These are phyloP conservation scores for Desmodesmus armatus DNA, from an alignment of 139 green algal species.

Conservation along the genomic window DNA sequence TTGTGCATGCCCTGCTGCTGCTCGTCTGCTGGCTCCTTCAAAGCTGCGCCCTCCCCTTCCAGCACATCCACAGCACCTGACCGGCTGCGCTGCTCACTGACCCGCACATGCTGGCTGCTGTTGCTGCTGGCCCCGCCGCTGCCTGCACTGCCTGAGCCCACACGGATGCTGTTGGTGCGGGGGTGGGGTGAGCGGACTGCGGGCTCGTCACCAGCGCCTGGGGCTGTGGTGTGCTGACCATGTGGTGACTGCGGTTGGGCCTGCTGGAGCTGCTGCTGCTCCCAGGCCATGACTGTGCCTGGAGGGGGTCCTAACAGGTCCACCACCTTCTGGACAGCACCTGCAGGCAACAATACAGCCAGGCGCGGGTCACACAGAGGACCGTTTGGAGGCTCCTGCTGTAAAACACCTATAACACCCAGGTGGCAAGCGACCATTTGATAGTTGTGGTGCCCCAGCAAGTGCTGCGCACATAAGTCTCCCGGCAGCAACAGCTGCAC, in stretches of 20 bases:
- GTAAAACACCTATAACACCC: too few relatives aligned
- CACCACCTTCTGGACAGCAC: neutral
- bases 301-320: conserved; percentile 37
- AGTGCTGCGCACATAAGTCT: too few relatives aligned
- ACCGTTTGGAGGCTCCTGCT: too few relatives aligned
- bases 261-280: conserved; percentile 18
- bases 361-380: too few relatives aligned
- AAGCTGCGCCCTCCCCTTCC: too few relatives aligned
- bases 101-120: neutral
- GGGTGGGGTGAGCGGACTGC: too few relatives aligned
- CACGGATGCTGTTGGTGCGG: neutral
- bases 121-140: neutral
- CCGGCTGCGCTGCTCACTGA: neutral
- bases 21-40: too few relatives aligned
- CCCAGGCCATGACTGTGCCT: conserved; percentile 6
- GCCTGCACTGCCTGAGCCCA: neutral
- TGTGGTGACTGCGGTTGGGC: conserved; percentile 5
- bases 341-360: neutral
- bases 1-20: neutral
- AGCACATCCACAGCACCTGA: neutral
- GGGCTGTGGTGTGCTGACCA: neutral
- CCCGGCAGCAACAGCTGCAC: too few relatives aligned
- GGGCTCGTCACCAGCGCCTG: too few relatives aligned
- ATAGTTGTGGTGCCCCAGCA: too few relatives aligned
- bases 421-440: too few relatives aligned